Base-by-base conservation (phyloP, 2,329 filamentous ascomycete species). In the Phialocephala subalpina region DNA sequence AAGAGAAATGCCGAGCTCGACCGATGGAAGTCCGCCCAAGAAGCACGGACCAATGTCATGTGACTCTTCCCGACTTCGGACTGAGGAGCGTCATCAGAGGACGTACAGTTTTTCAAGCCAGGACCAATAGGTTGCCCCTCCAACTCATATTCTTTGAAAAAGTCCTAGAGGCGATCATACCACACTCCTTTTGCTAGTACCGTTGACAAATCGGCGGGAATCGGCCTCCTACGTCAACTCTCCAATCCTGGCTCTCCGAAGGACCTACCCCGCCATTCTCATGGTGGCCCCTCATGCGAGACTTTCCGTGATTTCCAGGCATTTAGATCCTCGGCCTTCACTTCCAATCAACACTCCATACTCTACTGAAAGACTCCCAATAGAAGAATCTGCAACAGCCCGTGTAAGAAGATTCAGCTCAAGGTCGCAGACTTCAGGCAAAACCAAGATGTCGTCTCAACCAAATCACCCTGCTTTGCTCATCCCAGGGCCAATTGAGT, bases 401-500 rank as follows among this genome's bases (percentile, higher is more conserved):
- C 67, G 69, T 52, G 45, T 33, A 52, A 66, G 67, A 66, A 57
- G 42, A 64, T 72, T 65, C 29, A 73, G 58, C 57, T 67, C 70
- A 20, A 69, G 42, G 53, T 63, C 64, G n/a, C 57, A 69, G 47
- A 58, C 60, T 49, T 52, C 63, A 62, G 56, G 70, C 47, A 68
- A 65, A 47, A 22, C 62, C 62, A 75, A 69, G 29, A 90, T 90
- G 88, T 89, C 87, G 72, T 83, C 82, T 66, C 88, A 90, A 74
- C 83, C 86, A 63, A 79, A 83, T 59, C 88, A 90, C 77, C 81
- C 87, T 52, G 90, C 95, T 63, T 85, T 99, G 81, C 89, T 99
- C 82, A 98, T 99, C 77, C 96, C 96, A 58, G 96, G 96, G 70
- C 96, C 96, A 76, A 97, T 98, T 80, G 95, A 98, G 83, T 97